Evolutionary conservation across 352 stramenopile genomes (phyloP).

Genomic region (Lagenidium sp.): DNA sequence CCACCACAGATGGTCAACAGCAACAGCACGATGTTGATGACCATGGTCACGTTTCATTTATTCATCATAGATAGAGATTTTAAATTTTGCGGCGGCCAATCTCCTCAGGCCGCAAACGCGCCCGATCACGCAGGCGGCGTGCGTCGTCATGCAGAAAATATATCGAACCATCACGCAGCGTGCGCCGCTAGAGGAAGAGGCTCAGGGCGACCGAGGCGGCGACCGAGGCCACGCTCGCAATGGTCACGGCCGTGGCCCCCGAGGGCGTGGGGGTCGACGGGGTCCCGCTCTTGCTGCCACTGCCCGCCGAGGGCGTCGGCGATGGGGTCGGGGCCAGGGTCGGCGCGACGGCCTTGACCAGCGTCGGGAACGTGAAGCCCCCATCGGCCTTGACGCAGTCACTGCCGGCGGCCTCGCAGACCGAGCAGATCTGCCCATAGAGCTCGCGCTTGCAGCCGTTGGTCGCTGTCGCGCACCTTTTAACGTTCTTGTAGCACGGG

Average conservation of each 20-base stretch:
- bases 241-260: too few relatives aligned
- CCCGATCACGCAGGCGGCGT: too few relatives aligned
- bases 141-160: too few relatives aligned
- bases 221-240: conserved; percentile 1
- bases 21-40: too few relatives aligned
- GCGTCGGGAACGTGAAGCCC: conserved; percentile 21
- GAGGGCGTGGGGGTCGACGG: not conserved
- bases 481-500: conserved; percentile 54
- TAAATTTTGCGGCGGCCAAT: too few relatives aligned
- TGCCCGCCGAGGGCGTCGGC: conserved; percentile 1
- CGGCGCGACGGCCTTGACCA: conserved; percentile 11
- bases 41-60: too few relatives aligned
- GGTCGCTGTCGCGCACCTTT: conserved; percentile 28
- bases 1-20: too few relatives aligned
- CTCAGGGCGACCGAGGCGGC: not conserved
- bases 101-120: too few relatives aligned
- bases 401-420: conserved; percentile 18
- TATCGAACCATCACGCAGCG: too few relatives aligned
- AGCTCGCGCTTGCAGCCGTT: conserved; percentile 51
- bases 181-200: not conserved
- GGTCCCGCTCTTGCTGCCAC: too few relatives aligned
- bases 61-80: too few relatives aligned
- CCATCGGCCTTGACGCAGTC: conserved; percentile 17
- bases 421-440: conserved; percentile 47
- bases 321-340: not conserved